phyloP scores from a whole-genome alignment of 2,329 filamentous ascomycete genomes.

The Fonsecaea multimorphosa region DNA sequence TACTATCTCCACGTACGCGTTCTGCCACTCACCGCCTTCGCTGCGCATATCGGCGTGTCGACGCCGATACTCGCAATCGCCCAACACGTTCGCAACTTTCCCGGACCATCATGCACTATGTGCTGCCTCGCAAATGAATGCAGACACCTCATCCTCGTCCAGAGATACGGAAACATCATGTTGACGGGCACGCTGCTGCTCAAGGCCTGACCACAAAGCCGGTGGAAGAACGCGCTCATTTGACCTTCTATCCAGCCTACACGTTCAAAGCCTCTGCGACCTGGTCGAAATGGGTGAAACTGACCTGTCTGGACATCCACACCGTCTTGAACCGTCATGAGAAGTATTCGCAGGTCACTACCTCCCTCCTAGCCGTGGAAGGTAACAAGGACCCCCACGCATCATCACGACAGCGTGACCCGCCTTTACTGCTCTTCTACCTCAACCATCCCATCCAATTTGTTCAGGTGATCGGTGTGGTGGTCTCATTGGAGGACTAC shows the following conservation, averaged over 20 bases:
- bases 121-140: constrained; percentile 21
- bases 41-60: constrained; percentile 16
- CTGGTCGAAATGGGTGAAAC: constrained; percentile 67
- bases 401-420: constrained; percentile 40
- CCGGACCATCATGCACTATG: neutral
- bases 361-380: neutral
- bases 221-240: constrained; percentile 7
- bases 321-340: constrained; percentile 27
- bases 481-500: constrained; percentile 62
- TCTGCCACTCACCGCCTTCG: neutral
- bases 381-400: neutral
- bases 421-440: constrained; percentile 66
- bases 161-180: neutral
- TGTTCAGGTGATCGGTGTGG: constrained; percentile 72
- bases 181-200: neutral
- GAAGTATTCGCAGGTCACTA: constrained; percentile 30
- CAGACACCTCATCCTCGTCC: constrained; percentile 19
- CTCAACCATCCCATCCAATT: constrained; percentile 78
- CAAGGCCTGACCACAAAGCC: neutral
- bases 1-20: neutral
- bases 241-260: constrained; percentile 62
- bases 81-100: neutral
- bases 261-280: constrained; percentile 67
- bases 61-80: constrained; percentile 18
- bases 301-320: constrained; percentile 63